A percentile compares a stretch with the other conserved stretches of the same genome.
These are phyloP conservation scores for Panaeolus papilionaceus DNA, from an alignment of 768 basidiomycete genomes.

Conservation along the genomic window DNA sequence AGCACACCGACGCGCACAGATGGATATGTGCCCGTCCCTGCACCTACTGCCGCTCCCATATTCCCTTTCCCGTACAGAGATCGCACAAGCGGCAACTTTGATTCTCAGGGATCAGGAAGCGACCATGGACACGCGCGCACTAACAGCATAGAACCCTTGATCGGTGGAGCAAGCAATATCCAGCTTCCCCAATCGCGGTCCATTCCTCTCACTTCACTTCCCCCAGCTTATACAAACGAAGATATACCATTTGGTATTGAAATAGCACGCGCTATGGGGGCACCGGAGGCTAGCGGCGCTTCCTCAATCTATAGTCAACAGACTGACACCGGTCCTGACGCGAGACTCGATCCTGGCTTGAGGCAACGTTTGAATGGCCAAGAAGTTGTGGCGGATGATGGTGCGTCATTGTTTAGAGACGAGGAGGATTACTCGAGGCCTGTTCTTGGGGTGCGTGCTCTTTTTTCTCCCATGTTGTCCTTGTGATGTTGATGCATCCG, in stretches of 20 bases:
- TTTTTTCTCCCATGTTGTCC: constrained; percentile 6
- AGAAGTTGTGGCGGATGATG: constrained; percentile 29
- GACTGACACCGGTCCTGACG: constrained; percentile 42
- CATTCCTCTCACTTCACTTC: background rate
- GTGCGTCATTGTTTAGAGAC: constrained; percentile 44
- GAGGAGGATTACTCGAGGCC: constrained; percentile 62
- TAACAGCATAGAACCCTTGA: constrained; percentile 11
- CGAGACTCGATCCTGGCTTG: constrained; percentile 52
- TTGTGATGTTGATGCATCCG: constrained; percentile 4
- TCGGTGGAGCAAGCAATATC: background rate
- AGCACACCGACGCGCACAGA: constrained; percentile 27
- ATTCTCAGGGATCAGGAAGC: background rate
- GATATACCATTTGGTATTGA: background rate
- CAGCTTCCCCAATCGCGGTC: constrained; percentile 4
- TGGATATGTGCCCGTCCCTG: constrained; percentile 55
- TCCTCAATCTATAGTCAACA: constrained; percentile 39
- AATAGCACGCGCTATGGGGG: constrained; percentile 1
- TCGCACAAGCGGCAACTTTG: constrained; percentile 31
- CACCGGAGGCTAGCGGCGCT: constrained; percentile 24
- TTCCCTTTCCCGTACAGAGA: constrained; percentile 37
- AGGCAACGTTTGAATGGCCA: constrained; percentile 39
- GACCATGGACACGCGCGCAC: background rate
- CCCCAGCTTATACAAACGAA: background rate
- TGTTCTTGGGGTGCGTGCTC: constrained; percentile 55
- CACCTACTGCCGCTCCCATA: constrained; percentile 48